Conservation (phyloP, 78 protist genomes). For the Anaeramoeba flamelloides region DNA sequence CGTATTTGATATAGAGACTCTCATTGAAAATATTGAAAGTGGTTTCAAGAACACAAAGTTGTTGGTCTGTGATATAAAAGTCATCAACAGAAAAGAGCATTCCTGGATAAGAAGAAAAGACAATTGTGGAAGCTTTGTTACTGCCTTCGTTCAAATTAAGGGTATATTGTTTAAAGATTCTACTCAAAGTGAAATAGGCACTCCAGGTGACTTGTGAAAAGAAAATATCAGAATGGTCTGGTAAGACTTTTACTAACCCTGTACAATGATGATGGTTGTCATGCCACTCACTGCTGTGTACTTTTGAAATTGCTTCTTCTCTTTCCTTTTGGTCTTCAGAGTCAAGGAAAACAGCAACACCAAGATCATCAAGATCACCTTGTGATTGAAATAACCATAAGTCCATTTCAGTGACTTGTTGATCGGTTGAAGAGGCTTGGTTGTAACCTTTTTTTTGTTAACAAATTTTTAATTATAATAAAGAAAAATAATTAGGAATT, state of each 20-base stretch:
- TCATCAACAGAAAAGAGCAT: neutral
- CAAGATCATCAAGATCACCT: constrained; percentile 1
- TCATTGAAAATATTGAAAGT: neutral
- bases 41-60: neutral
- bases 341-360: neutral
- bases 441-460: no score
- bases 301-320: neutral
- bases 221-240: neutral
- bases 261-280: neutral
- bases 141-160: neutral
- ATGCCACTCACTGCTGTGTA: neutral
- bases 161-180: neutral
- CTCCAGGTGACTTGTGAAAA: neutral
- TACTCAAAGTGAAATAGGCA: neutral
- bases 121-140: neutral
- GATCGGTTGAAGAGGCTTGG: neutral
- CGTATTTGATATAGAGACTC: neutral
- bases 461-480: no score
- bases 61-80: neutral
- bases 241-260: neutral
- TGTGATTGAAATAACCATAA: neutral
- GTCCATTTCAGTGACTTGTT: neutral
- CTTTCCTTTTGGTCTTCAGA: neutral
- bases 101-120: neutral
- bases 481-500: no score